phyloP scores from a whole-genome alignment of 441 rosid species.

The Pelargonium fulgidum region DNA sequence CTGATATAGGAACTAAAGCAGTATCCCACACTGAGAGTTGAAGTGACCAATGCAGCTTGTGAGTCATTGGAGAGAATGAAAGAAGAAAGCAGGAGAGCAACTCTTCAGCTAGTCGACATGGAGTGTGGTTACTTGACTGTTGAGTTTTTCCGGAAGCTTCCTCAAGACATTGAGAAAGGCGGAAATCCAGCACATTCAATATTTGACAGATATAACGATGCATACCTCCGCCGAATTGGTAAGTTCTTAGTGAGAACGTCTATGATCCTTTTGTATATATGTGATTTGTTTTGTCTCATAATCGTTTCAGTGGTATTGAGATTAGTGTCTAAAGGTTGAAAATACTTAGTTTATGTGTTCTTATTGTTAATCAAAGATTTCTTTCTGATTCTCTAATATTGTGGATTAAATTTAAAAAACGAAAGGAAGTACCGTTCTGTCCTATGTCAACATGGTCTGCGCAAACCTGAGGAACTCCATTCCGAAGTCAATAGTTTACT shows the following conservation, averaged over 20 bases:
- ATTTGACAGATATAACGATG: slow-evolving; percentile 9
- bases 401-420: slow-evolving; percentile 43
- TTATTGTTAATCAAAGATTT: neutral
- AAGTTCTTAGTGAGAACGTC: neutral
- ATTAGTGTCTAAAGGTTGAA: no score
- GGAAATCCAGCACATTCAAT: slow-evolving; percentile 47
- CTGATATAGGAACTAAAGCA: slow-evolving; percentile 71
- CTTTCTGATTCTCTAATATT: neutral
- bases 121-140: slow-evolving; percentile 94
- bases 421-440: slow-evolving; percentile 66
- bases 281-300: no score
- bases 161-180: slow-evolving; percentile 62
- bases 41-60: slow-evolving; percentile 89
- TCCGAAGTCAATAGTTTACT: slow-evolving; percentile 91
- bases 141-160: slow-evolving; percentile 93
- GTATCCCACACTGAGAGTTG: slow-evolving; percentile 76
- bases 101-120: slow-evolving; percentile 86
- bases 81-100: slow-evolving; percentile 84
- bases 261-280: neutral
- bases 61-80: slow-evolving; percentile 92
- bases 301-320: no score
- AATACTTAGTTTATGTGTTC: no score
- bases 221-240: slow-evolving; percentile 86
- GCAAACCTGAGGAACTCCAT: slow-evolving; percentile 70
- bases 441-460: slow-evolving; percentile 77